phyloP scores from a whole-genome alignment of 345 rosid species.

The Euclidium syriacum region DNA sequence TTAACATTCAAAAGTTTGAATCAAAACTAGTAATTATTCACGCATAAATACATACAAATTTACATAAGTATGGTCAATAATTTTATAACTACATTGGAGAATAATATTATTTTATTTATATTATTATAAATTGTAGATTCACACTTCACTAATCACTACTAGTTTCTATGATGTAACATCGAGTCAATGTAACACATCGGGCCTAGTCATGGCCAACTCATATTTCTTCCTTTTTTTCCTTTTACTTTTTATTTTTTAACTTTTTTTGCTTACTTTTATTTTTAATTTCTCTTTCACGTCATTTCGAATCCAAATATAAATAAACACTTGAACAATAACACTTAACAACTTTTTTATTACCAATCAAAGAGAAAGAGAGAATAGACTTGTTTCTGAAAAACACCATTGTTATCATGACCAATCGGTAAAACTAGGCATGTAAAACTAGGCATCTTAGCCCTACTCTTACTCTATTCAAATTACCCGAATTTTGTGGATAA shows the following conservation, averaged over 20 bases:
- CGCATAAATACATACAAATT: neutral
- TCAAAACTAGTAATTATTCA: neutral
- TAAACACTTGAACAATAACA: neutral
- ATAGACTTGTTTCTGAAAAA: neutral
- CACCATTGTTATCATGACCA: no score
- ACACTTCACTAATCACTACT: no score
- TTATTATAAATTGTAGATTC: no score
- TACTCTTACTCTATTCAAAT: no score
- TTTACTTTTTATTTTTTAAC: neutral
- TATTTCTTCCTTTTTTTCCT: neutral
- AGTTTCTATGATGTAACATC: slow-evolving; percentile 1
- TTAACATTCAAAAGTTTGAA: no score
- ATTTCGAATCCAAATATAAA: neutral
- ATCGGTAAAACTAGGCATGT: no score
- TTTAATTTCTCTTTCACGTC: neutral
- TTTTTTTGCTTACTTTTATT: neutral
- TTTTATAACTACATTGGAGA: no score
- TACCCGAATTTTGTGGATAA: no score
- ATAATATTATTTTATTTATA: no score
- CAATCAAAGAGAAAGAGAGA: slow-evolving; percentile 4
- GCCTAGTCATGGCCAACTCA: slow-evolving; percentile 20
- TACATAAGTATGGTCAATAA: no score
- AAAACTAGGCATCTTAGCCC: no score
- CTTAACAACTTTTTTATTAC: neutral
- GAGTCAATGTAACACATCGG: slow-evolving; percentile 9